Percentiles rank a stretch among this genome's conserved stretches.
Evolutionary conservation across 2,329 filamentous ascomycete genomes (phyloP).

Genomic region (Podosphaera leucotricha): DNA sequence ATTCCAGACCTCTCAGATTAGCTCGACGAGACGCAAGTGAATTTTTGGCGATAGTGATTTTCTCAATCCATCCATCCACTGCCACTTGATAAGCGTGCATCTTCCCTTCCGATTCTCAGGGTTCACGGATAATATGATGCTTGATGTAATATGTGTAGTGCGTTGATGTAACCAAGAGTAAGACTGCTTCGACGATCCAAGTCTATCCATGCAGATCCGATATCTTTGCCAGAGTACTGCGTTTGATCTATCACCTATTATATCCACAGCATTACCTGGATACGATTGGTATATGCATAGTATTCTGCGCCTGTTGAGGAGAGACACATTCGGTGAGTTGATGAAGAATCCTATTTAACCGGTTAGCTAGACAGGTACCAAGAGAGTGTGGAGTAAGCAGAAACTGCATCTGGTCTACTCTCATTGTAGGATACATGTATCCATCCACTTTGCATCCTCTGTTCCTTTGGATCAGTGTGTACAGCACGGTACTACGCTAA

Average conservation of each 20-base stretch:
- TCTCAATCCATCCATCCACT: too few relatives aligned
- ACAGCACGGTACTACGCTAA: too few relatives aligned
- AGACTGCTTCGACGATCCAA: neutral
- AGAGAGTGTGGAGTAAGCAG: too few relatives aligned
- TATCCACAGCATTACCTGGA: neutral
- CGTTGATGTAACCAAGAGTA: neutral
- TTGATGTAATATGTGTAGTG: conserved; percentile 1
- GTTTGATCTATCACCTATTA: neutral
- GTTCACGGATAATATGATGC: conserved; percentile 1
- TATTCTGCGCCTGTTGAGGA: neutral
- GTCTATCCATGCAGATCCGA: neutral
- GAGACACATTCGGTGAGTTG: neutral
- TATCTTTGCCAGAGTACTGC: neutral
- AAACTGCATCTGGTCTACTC: conserved; percentile 3
- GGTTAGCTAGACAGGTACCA: too few relatives aligned
- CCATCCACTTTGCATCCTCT: too few relatives aligned
- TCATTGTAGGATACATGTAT: conserved; percentile 5
- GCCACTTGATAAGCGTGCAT: too few relatives aligned
- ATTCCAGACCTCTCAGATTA: too few relatives aligned
- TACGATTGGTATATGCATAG: neutral
- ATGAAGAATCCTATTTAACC: too few relatives aligned
- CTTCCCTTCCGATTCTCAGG: too few relatives aligned
- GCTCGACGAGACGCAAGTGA: too few relatives aligned
- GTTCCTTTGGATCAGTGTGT: too few relatives aligned
- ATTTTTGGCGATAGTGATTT: too few relatives aligned